These are phyloP conservation scores for Hypomontagnella submonticulosa DNA, from an alignment of 495 filamentous ascomycete genomes.

Conservation along the genomic window DNA sequence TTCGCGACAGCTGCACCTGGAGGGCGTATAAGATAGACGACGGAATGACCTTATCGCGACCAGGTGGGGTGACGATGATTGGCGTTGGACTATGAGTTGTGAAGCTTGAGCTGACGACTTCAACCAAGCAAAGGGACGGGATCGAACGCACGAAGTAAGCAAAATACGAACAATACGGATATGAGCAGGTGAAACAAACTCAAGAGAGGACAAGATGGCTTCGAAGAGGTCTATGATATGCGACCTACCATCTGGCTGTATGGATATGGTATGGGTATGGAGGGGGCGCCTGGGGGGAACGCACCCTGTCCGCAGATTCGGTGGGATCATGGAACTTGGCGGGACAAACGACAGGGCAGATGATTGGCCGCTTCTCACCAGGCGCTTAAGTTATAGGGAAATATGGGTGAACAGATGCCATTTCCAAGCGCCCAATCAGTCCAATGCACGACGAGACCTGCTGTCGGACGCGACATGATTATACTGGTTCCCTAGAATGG, in stretches of 20 bases:
- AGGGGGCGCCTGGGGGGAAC: slow-evolving; percentile 25
- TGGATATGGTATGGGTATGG: slow-evolving; percentile 27
- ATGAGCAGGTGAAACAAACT: slow-evolving; percentile 36
- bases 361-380: slow-evolving; percentile 35
- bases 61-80: slow-evolving; percentile 41
- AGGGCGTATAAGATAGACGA: slow-evolving; percentile 9
- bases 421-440: slow-evolving; percentile 44
- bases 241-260: slow-evolving; percentile 36
- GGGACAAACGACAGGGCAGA: slow-evolving; percentile 21
- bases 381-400: slow-evolving; percentile 44
- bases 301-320: slow-evolving; percentile 22
- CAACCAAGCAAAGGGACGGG: slow-evolving; percentile 11
- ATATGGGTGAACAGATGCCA: slow-evolving; percentile 38
- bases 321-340: slow-evolving; percentile 39
- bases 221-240: slow-evolving; percentile 43
- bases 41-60: slow-evolving; percentile 14
- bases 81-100: slow-evolving; percentile 22
- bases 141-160: slow-evolving; percentile 17
- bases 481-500: slow-evolving; percentile 33
- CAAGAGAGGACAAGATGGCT: slow-evolving; percentile 31
- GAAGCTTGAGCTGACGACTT: slow-evolving; percentile 31
- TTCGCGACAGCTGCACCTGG: slow-evolving; percentile 26
- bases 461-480: slow-evolving; percentile 24
- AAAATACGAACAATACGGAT: slow-evolving; percentile 18
- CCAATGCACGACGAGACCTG: slow-evolving; percentile 25